These are phyloP conservation scores for Ambrosiella beaveri DNA, from an alignment of 2,329 filamentous ascomycete species.

Conservation along the genomic window DNA sequence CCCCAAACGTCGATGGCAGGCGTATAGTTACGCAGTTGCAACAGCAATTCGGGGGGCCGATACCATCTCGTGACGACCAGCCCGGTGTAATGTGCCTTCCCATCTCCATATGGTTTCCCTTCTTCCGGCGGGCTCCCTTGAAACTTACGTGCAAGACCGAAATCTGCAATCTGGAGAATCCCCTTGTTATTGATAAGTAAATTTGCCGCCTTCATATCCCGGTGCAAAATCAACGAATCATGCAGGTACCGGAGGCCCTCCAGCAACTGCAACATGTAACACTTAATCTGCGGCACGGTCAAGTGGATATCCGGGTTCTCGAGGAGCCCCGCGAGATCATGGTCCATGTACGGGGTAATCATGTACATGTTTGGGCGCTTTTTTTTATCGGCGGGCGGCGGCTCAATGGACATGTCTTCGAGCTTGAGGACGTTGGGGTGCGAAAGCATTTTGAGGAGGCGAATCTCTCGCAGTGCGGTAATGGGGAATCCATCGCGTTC, in stretches of 20 bases:
- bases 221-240: conserved; percentile 74
- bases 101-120: conserved; percentile 67
- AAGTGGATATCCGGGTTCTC: conserved; percentile 87
- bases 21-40: conserved; percentile 83
- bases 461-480: conserved; percentile 91
- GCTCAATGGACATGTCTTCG: conserved; percentile 90
- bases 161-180: conserved; percentile 91
- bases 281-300: conserved; percentile 85
- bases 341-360: conserved; percentile 98
- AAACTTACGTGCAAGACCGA: conserved; percentile 84
- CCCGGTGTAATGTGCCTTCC: conserved; percentile 82
- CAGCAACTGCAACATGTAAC: conserved; percentile 86
- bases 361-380: conserved; percentile 89
- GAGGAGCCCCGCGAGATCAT: conserved; percentile 90
- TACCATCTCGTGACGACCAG: conserved; percentile 97
- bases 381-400: conserved; percentile 48
- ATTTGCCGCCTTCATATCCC: conserved; percentile 98
- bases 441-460: conserved; percentile 85
- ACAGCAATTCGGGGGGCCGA: conserved; percentile 75
- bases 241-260: conserved; percentile 83
- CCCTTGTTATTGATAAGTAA: conserved; percentile 89
- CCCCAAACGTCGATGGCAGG: conserved; percentile 97
- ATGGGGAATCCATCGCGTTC: conserved; percentile 99
- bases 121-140: conserved; percentile 65
- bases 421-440: conserved; percentile 75